Evolutionary conservation across 257 asterid genomes (phyloP).

Genomic region (Scutellaria baicalensis): DNA sequence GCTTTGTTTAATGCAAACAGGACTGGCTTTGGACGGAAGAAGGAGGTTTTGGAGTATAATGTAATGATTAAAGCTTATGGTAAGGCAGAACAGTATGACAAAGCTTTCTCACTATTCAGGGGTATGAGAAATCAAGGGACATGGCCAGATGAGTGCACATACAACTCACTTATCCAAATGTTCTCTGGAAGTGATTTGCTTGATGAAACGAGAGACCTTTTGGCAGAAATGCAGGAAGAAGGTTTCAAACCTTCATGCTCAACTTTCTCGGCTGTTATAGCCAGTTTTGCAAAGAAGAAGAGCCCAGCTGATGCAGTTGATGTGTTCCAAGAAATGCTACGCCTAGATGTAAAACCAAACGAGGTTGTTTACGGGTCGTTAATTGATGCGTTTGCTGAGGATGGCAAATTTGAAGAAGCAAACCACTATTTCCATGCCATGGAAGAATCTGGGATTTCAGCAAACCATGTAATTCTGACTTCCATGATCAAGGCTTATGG

Average conservation of each 20-base stretch:
- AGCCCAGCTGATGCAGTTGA: slow-evolving; percentile 54
- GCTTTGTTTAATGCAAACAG: slow-evolving; percentile 45
- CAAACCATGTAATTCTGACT: slow-evolving; percentile 61
- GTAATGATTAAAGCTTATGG: slow-evolving; percentile 96
- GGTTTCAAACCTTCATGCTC: slow-evolving; percentile 59
- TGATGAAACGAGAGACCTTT: slow-evolving; percentile 52
- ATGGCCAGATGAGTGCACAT: slow-evolving; percentile 94
- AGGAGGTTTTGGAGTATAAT: slow-evolving; percentile 71
- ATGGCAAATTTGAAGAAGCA: slow-evolving; percentile 72
- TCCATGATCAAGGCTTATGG: slow-evolving; percentile 86
- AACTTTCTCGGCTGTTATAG: slow-evolving; percentile 66
- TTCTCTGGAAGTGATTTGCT: slow-evolving; percentile 53
- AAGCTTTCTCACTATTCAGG: slow-evolving; percentile 63
- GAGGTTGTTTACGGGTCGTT: slow-evolving; percentile 73
- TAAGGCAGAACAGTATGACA: slow-evolving; percentile 51
- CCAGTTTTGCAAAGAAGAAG: slow-evolving; percentile 40
- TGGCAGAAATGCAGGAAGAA: slow-evolving; percentile 62
- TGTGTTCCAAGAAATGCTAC: slow-evolving; percentile 58
- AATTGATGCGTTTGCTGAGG: slow-evolving; percentile 71
- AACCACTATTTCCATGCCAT: slow-evolving; percentile 46
- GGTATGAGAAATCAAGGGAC: slow-evolving; percentile 87
- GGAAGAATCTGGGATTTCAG: slow-evolving; percentile 59
- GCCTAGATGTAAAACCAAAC: slow-evolving; percentile 54
- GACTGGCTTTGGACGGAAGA: slow-evolving; percentile 38
- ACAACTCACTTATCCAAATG: slow-evolving; percentile 84